These are phyloP conservation scores for Geotrichum citri-aurantii DNA, from an alignment of 1,139 yeast genomes.

Conservation along the genomic window DNA sequence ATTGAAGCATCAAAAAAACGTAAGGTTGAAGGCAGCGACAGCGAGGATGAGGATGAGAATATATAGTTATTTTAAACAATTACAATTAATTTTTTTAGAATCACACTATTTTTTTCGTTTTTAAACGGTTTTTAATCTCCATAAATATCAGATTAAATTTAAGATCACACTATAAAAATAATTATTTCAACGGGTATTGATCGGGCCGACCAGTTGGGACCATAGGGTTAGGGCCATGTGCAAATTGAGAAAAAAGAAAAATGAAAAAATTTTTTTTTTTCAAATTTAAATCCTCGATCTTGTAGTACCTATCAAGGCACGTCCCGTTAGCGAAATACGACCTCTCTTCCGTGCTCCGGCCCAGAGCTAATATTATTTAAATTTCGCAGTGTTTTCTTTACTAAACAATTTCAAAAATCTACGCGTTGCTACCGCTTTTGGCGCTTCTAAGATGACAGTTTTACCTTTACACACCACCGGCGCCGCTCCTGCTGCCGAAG, in stretches of 20 bases:
- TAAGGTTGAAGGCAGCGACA: conserved; percentile 31
- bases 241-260: not conserved
- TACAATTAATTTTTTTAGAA: not conserved
- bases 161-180: not conserved
- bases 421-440: not conserved
- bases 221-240: not conserved
- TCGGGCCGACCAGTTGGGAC: not conserved
- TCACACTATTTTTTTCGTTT: not conserved
- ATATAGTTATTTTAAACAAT: not conserved
- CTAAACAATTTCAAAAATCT: not conserved
- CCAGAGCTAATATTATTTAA: not conserved
- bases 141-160: not conserved
- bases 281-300: not conserved
- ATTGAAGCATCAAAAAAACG: conserved; percentile 72
- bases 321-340: not conserved
- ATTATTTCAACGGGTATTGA: not conserved
- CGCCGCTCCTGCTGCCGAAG: not conserved
- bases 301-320: not conserved
- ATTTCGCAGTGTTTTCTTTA: not conserved
- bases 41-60: not conserved
- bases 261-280: not conserved
- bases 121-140: not conserved
- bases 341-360: not conserved
- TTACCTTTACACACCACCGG: not conserved
- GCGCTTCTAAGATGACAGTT: conserved; percentile 3